Evolutionary conservation across 106 monocot species (phyloP), one percentile per base, ranked within the genome.

Genomic region (Acanthochlamys bracteata): DNA sequence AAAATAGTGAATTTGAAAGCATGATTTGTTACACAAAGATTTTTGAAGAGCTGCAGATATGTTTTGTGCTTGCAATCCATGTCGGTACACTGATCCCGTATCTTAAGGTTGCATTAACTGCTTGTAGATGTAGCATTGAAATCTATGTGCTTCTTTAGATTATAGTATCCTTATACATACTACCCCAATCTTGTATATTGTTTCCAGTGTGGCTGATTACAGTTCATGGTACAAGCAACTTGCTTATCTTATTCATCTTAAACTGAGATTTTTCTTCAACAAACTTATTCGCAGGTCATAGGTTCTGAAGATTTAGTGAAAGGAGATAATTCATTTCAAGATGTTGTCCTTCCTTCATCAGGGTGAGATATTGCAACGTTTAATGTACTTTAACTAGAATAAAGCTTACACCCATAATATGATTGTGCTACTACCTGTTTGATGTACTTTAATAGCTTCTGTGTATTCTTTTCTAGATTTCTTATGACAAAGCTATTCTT

Each of bases 341-440:
- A 98, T 76, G 79, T 92, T 76, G 84, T 98, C 49, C 96, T 98
- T 79, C 96, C 96, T 77, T 81, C 92, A 62, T 91, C 96, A n/a
- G 96, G 96, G 96, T 90, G 80, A 66, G 73, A 22, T 40, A 69
- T 49, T 49, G 12, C 17, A 14, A 49, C 6, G 33, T 33, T 33
- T 33, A 6, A 33, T 1, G 9, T 14, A 17, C 49, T 49, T 49
- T 9, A 49, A 12, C 49, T 49, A 49, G 49, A 49, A 10, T 3
- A 14, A 45, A 14, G 49, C 49, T 12, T 26, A 0, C 8, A 25
- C 26, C 25, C 26, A 4, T 59, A 7, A 25, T 33, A 39, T 19
- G 19, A 39, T 55, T 63, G 63, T 69, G 60, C 19, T 75, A 19
- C 43, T 55, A 39, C 68, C 41, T 65, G 2, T 25, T 51, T 78